Evolutionary conservation across 2,329 filamentous ascomycete species (phyloP), one percentile per base, ranked within the genome.

Genomic region (Exophiala viscosa): DNA sequence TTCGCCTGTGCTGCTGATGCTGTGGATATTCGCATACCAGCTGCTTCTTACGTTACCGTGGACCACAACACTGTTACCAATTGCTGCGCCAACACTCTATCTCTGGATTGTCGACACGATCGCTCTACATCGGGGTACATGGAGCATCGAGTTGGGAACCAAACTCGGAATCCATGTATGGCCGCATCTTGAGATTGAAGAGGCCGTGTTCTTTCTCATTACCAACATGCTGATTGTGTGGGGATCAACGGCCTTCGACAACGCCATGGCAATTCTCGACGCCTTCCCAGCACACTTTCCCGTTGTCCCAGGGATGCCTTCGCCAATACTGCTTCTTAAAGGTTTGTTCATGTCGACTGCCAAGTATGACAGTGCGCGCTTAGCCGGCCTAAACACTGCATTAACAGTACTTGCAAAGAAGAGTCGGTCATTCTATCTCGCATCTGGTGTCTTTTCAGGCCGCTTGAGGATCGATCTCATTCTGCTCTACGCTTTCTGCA

Each of bases 361-460:
- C 0, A 67, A 70, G 11, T 86, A 85, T 60, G 79, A 87, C 52
- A 74, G 78, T 45, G 69, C 74, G 11, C 78, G 83, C 3, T 74
- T 88, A 11, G 59, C 67, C 2, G 84, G 82, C 0, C 71, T 88
- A 5, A 68, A 74, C 28, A 79, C 86, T 57, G 83, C 84, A 0
- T 78, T 85, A 0, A 60, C 63, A 1, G 76, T 81, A 5, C 69
- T 89, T 6, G 70, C 76, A 45, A 74, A 73, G 49, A 89, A 89
- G 64, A 89, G 85, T 60, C 77, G 85, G 43, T 88, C 85, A 61
- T 89, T 90, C 65, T 88, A 87, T 59, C 72, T 90, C 5, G 87
- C 86, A 0, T 87, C 84, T 57, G 80, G 83, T 0, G 80, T 83
- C 0, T 90, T 90, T 58, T 76, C 81, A 35, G 85, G 85, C 1